phyloP scores from a whole-genome alignment of 257 asterid species.

The Scutellaria minor region DNA sequence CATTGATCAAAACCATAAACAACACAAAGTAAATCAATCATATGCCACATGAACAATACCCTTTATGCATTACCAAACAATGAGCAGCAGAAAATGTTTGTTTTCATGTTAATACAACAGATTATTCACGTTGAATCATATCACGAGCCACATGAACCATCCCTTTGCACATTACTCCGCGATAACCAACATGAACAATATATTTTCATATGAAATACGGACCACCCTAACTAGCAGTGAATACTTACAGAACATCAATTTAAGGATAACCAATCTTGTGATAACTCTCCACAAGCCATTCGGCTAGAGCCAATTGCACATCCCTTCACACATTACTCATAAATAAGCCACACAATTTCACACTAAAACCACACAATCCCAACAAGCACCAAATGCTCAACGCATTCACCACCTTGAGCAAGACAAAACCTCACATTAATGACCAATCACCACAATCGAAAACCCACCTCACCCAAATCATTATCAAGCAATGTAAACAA shows the following conservation, averaged over 20 bases:
- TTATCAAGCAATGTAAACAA: background rate
- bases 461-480: background rate
- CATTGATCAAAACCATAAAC: background rate
- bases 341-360: slow-evolving; percentile 7
- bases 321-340: slow-evolving; percentile 9
- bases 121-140: background rate
- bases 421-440: background rate
- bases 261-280: no score
- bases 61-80: no score
- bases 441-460: no score
- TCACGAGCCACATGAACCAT: slow-evolving; percentile 17
- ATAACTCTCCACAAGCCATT: no score
- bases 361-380: slow-evolving; percentile 14
- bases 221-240: no score
- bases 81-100: no score
- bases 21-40: no score
- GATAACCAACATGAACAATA: no score
- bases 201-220: no score
- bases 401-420: background rate
- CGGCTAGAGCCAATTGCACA: background rate
- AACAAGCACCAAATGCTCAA: slow-evolving; percentile 3
- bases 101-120: no score
- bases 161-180: background rate
- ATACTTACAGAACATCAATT: no score
- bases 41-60: no score